Conservation (phyloP, 257 asterid species). For the Solanum megistacrolobum region DNA sequence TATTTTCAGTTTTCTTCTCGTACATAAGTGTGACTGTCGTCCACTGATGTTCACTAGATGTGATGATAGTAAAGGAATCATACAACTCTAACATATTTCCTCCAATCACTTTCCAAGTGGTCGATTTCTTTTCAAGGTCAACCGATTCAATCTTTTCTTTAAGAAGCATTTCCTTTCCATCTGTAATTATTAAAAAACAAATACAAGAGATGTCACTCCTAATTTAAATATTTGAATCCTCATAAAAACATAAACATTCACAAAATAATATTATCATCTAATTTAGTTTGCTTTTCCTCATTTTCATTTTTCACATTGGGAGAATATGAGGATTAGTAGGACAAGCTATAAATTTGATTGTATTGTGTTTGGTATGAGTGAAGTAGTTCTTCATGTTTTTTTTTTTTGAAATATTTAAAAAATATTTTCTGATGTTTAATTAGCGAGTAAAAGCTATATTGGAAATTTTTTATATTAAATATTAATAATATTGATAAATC, state of each 20-base stretch:
- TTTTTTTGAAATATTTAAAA: too few relatives aligned
- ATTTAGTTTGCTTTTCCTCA: background rate
- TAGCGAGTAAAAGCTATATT: background rate
- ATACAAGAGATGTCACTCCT: background rate
- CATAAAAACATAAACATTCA: background rate
- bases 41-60: background rate
- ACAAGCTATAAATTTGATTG: background rate
- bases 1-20: constrained; percentile 17
- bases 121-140: background rate
- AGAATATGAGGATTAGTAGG: background rate
- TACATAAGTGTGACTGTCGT: background rate
- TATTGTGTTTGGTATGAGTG: background rate
- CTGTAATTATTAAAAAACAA: background rate
- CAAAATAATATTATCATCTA: background rate
- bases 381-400: background rate
- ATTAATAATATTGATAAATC: background rate
- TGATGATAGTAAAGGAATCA: background rate
- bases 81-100: background rate
- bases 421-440: too few relatives aligned
- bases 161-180: background rate
- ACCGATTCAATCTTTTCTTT: background rate
- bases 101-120: background rate
- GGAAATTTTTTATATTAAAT: background rate
- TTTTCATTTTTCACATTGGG: background rate
- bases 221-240: background rate